A percentile compares a stretch with the other conserved stretches of the same genome.
Evolutionary conservation across 805 yeast species (phyloP).

Genomic region (Schwanniomyces polymorphus): DNA sequence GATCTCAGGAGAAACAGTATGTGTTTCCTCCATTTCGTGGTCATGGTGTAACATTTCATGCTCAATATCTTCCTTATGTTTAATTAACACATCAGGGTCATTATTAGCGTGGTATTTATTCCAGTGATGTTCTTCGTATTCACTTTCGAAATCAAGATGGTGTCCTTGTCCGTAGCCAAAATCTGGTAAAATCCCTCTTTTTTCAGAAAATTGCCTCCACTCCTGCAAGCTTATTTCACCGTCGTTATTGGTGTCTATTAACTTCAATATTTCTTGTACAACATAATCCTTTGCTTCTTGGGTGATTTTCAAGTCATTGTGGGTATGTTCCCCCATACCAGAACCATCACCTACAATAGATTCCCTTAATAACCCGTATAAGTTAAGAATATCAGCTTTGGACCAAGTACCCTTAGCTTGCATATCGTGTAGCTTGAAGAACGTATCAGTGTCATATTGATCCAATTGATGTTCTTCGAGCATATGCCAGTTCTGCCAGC

Average conservation of each 20-base stretch:
- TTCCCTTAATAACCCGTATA: slow-evolving; percentile 77
- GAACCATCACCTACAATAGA: slow-evolving; percentile 84
- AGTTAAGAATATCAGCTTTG: slow-evolving; percentile 63
- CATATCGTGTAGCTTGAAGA: slow-evolving; percentile 80
- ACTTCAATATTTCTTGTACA: slow-evolving; percentile 49
- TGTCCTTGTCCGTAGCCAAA: slow-evolving; percentile 93
- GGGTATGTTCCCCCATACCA: slow-evolving; percentile 68
- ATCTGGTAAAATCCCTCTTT: slow-evolving; percentile 82
- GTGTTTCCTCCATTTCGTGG: slow-evolving; percentile 72
- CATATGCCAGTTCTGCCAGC: slow-evolving; percentile 93
- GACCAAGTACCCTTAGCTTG: slow-evolving; percentile 57
- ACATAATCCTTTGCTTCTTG: slow-evolving; percentile 58
- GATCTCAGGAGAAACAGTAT: slow-evolving; percentile 26
- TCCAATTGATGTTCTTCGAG: slow-evolving; percentile 80
- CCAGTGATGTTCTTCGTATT: slow-evolving; percentile 96
- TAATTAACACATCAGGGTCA: slow-evolving; percentile 79
- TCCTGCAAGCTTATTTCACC: slow-evolving; percentile 66
- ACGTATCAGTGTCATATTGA: slow-evolving; percentile 67
- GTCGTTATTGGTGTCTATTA: slow-evolving; percentile 69
- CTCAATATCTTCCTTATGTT: slow-evolving; percentile 87
- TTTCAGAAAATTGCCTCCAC: slow-evolving; percentile 59
- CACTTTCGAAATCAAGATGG: slow-evolving; percentile 89
- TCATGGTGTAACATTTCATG: slow-evolving; percentile 84
- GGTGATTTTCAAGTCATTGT: slow-evolving; percentile 53
- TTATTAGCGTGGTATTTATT: slow-evolving; percentile 67